These are phyloP conservation scores for Boletus coffeatus DNA, from an alignment of 1,284 basidiomycete species.

Conservation along the genomic window DNA sequence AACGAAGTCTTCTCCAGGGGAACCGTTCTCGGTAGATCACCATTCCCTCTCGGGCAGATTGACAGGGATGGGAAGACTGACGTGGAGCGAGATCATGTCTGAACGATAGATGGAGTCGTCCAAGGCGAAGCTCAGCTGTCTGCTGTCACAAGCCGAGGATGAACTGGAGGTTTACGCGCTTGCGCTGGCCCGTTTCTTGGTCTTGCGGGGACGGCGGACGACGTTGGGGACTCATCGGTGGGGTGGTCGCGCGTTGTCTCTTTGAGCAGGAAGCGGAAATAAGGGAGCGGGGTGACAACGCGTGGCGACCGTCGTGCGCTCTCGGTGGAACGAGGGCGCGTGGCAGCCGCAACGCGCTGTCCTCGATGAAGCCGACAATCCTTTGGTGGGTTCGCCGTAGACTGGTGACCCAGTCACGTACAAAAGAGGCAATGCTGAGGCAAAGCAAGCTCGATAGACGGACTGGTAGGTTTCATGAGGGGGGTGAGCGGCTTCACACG, in stretches of 20 bases:
- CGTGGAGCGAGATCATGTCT: conserved; percentile 31
- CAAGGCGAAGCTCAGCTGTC: conserved; percentile 23
- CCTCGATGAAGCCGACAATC: too few species aligned
- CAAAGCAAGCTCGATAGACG: too few species aligned
- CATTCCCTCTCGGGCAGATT: conserved; percentile 32
- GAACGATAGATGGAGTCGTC: conserved; percentile 31
- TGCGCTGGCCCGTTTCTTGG: conserved; percentile 24
- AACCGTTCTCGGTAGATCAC: conserved; percentile 47
- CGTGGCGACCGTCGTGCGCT: too few species aligned
- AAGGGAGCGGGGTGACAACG: too few species aligned
- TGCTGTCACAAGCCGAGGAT: conserved; percentile 19
- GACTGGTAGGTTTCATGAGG: too few species aligned
- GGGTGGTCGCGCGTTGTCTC: conserved; percentile 20
- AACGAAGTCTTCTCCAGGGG: conserved; percentile 44
- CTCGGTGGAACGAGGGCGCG: too few species aligned
- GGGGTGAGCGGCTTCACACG: too few species aligned
- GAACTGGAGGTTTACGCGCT: conserved; percentile 17
- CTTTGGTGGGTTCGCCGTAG: too few species aligned
- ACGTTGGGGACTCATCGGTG: conserved; percentile 1
- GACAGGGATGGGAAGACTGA: conserved; percentile 23
- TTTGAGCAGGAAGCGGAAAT: conserved; percentile 25
- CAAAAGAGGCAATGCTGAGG: too few species aligned
- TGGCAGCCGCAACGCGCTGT: too few species aligned
- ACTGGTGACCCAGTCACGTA: too few species aligned
- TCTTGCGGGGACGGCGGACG: conserved; percentile 16